Evolutionary conservation across 805 yeast genomes (phyloP), one percentile per base, ranked within the genome.

Genomic region (Phaffomyces opuntiae): DNA sequence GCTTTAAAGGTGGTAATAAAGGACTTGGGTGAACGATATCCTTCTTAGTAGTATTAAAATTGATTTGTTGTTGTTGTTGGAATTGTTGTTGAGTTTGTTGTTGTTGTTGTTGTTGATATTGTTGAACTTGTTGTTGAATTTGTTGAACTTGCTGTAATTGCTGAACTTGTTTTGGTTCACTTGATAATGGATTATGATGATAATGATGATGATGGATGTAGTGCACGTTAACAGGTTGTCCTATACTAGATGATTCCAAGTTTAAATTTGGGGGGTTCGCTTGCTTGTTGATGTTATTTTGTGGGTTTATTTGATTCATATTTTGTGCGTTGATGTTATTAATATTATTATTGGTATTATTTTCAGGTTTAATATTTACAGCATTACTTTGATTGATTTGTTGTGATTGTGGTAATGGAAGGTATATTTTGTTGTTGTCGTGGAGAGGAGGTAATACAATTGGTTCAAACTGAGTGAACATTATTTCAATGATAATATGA

Each of bases 381-480:
- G 13, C 13, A 13, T 29, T 29, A 11, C 12, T 13, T 29, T 29
- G 31, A 29, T 29, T 29, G 13, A 13, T 40, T 36, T 42, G 46
- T 33, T 42, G 49, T 14, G 39, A 40, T 25, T 46, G 45, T 5
- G 43, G 49, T 19, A 42, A n/a, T 21, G 45, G 46, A 11, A 47
- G 46, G n/a, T 37, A 43, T 31, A 43, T 36, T 27, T 47, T 43
- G 27, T 47, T 44, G 37, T 36, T 35, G 29, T 41, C 49, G 24
- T 43, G 44, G 33, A 47, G 43, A 7, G 49, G 49, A 11, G 49
- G 49, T 17, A 47, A 40, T 25, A 47, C 46, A 7, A 47, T 47
- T 13, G 49, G 43, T 37, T 47, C 44, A 39, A 38, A 45, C 27
- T 45, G 48, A 9, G 39, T 35, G 36, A 40, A 45, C 48, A 45